Conservation (phyloP, 2,329 filamentous ascomycete genomes). For the Diaporthe humulicola region DNA sequence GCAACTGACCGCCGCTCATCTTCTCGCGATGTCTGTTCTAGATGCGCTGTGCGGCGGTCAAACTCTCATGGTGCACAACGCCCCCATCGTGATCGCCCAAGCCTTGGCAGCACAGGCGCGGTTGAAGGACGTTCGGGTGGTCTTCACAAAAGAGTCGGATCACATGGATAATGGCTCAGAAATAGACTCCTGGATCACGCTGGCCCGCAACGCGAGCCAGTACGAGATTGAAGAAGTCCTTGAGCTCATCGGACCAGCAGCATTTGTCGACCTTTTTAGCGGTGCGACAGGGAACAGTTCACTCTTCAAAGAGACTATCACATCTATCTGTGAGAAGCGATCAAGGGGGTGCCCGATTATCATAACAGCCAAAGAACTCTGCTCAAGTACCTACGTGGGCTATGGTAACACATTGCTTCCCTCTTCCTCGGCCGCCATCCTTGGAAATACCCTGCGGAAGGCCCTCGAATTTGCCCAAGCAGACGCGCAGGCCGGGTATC, state of each 20-base stretch:
- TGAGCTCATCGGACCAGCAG: background rate
- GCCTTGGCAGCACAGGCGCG: background rate
- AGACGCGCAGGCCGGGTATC: background rate
- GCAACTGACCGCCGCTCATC: background rate
- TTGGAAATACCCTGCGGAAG: background rate
- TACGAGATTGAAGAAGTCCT: background rate
- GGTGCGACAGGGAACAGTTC: background rate
- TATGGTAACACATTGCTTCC: background rate
- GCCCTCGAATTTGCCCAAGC: background rate
- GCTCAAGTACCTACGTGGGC: background rate
- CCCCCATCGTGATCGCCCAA: background rate
- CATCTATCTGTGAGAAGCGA: background rate
- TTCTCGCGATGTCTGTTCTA: constrained; percentile 24
- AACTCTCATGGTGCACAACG: constrained; percentile 35
- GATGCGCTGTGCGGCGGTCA: constrained; percentile 17
- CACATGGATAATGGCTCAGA: background rate
- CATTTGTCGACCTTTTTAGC: background rate
- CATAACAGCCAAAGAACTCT: background rate
- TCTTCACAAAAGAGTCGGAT: background rate
- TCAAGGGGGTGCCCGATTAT: background rate
- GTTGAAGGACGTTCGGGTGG: background rate
- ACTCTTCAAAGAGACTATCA: background rate
- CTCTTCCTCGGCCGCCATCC: background rate
- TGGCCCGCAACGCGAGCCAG: background rate
- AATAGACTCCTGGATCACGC: background rate